A percentile compares a stretch with the other conserved stretches of the same genome.
These are phyloP conservation scores for Eucalyptus regnans DNA, from an alignment of 345 rosid genomes.

Conservation along the genomic window DNA sequence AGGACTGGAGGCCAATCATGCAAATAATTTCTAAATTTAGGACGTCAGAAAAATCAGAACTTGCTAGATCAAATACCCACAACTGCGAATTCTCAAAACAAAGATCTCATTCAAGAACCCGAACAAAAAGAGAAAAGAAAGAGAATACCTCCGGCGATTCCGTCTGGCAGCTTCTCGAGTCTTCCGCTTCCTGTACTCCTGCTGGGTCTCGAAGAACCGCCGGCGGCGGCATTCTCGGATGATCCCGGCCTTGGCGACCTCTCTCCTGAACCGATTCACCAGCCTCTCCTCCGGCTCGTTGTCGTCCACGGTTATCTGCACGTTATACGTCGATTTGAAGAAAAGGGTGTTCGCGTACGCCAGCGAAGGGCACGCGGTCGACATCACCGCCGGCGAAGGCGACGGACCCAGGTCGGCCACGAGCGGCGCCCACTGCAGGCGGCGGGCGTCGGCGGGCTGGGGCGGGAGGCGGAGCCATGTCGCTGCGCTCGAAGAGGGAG, in stretches of 20 bases:
- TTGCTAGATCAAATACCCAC: background rate
- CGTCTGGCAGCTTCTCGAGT: slow-evolving; percentile 16
- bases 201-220: slow-evolving; percentile 19
- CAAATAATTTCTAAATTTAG: background rate
- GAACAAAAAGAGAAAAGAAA: background rate
- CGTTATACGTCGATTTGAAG: slow-evolving; percentile 18
- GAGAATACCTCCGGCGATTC: slow-evolving; percentile 10
- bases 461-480: background rate
- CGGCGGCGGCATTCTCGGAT: slow-evolving; percentile 17
- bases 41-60: background rate
- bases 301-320: slow-evolving; percentile 14
- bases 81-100: background rate
- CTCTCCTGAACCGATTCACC: slow-evolving; percentile 13
- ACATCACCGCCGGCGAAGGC: background rate
- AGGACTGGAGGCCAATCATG: background rate
- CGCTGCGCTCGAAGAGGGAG: background rate
- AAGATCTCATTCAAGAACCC: background rate
- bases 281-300: slow-evolving; percentile 28
- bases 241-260: slow-evolving; percentile 13
- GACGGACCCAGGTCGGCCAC: background rate
- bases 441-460: background rate
- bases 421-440: background rate
- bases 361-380: background rate
- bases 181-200: slow-evolving; percentile 21
- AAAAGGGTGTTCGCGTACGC: slow-evolving; percentile 7